Base-by-base conservation (phyloP, 176 grass and related monocot species). In the Zoysia japonica region DNA sequence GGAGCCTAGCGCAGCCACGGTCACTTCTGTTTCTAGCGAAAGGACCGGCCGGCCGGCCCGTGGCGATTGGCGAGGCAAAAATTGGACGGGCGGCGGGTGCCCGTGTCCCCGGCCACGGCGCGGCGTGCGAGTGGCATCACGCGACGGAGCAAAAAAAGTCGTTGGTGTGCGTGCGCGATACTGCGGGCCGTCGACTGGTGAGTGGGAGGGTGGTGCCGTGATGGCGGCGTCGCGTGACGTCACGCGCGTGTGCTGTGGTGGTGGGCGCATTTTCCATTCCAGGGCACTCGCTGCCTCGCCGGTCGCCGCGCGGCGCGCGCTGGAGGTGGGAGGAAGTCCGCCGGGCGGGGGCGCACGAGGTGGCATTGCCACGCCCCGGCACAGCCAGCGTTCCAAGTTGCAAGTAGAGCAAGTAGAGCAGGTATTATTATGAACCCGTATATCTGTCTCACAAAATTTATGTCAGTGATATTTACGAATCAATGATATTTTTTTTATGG, bases 1-100 rank as follows among this genome's bases (percentile, higher is more conserved):
- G 67, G 67, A 65, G 59, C 72, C 65, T 11, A 45, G n/a, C 11
- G 12, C 28, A 36, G 59, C 80, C 73, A 49, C 36, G 61, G 80
- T 46, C 3, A 36, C 28, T 28, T 28, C 28, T 28, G 28, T 48
- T 75, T 40, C 1, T 54, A 9, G 35, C 49, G 49, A 51, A 36
- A 11, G 7, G 8, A 35, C 28, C 61, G 60, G 61, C 16, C 76
- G 12, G 48, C 53, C 59, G 68, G 14, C 28, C 28, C 28, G 28
- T 28, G 28, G 60, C 5, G 54, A 61, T 43, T 1, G 9, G 43
- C 35, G 11, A 60, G 28, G 28, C 28, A 28, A 28, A 28, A 28
- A 28, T 0, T 28, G 28, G 28, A 28, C 28, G 28, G 28, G 28
- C 28, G 28, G 0, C 28, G 28, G 28, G 28, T 28, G 28, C 28